Evolutionary conservation across 2,329 filamentous ascomycete species (phyloP).

Genomic region (Pleoardoris graminearum): DNA sequence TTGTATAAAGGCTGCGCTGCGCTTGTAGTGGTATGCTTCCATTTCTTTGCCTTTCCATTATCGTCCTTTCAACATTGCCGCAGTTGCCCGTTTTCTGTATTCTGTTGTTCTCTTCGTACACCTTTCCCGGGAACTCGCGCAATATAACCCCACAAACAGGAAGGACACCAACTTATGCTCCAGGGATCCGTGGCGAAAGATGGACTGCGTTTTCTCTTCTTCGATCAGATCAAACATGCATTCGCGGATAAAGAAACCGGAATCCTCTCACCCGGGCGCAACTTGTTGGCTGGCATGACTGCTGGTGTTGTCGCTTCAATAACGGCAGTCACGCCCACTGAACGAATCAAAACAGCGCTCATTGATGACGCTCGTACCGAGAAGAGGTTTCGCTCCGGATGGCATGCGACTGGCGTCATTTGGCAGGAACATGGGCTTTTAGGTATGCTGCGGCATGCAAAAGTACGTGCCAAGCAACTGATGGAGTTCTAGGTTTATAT

Average conservation of each 20-base stretch:
- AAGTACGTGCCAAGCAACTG: no score
- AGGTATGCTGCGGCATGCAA: no score
- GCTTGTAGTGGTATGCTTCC: slow-evolving; percentile 53
- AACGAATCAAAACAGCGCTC: slow-evolving; percentile 69
- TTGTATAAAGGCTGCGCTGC: slow-evolving; percentile 67
- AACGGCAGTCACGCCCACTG: slow-evolving; percentile 68
- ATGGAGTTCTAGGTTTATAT: slow-evolving; percentile 60
- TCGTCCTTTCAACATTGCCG: no score
- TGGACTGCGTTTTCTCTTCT: slow-evolving; percentile 67
- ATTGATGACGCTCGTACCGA: slow-evolving; percentile 63
- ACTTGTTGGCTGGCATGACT: slow-evolving; percentile 66
- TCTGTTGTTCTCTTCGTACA: slow-evolving; percentile 1
- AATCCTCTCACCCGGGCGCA: slow-evolving; percentile 58
- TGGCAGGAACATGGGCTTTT: slow-evolving; percentile 58
- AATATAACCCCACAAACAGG: background rate
- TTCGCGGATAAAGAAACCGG: slow-evolving; percentile 61
- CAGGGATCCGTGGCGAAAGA: slow-evolving; percentile 65
- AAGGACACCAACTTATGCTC: slow-evolving; percentile 15
- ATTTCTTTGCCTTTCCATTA: background rate
- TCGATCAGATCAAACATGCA: slow-evolving; percentile 65
- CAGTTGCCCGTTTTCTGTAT: no score
- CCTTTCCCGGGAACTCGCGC: slow-evolving; percentile 15
- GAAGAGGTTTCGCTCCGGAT: slow-evolving; percentile 54
- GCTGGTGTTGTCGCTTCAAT: slow-evolving; percentile 65
- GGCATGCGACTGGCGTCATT: slow-evolving; percentile 57